phyloP scores from a whole-genome alignment of 2,329 filamentous ascomycete species.

The Xylariaceae sp. region DNA sequence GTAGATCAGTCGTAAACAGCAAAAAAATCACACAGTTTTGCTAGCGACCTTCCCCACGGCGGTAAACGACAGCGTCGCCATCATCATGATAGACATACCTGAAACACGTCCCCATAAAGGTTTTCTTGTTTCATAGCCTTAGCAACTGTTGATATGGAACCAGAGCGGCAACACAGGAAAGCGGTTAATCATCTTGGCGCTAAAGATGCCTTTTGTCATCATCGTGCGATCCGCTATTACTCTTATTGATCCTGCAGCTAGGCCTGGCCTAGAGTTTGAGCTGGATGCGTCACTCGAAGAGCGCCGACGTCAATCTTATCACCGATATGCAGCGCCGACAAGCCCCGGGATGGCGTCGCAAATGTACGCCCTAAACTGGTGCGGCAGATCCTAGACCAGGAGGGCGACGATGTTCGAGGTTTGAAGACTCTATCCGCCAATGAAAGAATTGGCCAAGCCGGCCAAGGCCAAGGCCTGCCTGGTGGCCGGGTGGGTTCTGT shows the following conservation, averaged over 20 bases:
- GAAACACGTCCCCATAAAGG: background rate
- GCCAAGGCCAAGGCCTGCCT: background rate
- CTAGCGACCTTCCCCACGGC: background rate
- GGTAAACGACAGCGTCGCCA: background rate
- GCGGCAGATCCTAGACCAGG: background rate
- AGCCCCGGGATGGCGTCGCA: background rate
- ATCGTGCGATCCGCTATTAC: background rate
- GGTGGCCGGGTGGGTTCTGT: background rate
- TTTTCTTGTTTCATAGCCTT: background rate
- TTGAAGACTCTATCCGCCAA: background rate
- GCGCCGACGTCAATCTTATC: background rate
- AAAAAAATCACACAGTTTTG: background rate
- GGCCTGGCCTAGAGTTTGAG: background rate
- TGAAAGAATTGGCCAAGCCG: background rate
- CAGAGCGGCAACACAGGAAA: background rate
- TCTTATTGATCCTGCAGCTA: background rate
- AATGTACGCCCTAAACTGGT: background rate
- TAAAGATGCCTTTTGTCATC: background rate
- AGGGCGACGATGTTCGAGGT: background rate
- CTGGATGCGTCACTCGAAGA: background rate
- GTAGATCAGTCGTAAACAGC: conserved; percentile 2
- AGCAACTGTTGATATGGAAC: background rate
- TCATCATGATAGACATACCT: background rate
- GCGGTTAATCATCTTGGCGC: background rate
- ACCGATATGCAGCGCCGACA: background rate